Percentiles rank a stretch among this genome's conserved stretches.
Evolutionary conservation across 1,139 yeast species (phyloP).

Genomic region (Saccharomyces hybrid): DNA sequence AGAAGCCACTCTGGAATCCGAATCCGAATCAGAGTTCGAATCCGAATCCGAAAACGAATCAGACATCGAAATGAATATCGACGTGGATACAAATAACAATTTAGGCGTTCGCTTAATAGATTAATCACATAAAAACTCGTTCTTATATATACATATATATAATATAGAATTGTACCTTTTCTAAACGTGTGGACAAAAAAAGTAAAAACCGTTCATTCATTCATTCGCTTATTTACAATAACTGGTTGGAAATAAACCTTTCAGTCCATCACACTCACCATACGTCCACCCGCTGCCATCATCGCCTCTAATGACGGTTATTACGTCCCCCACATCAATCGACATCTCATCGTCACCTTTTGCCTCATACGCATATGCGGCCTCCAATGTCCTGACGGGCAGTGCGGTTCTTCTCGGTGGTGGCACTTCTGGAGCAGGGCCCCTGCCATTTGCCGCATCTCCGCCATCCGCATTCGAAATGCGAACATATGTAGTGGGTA

Average conservation of each 20-base stretch:
- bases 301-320: conserved; percentile 62
- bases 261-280: conserved; percentile 68
- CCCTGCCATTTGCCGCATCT: conserved; percentile 10
- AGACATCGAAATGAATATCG: not conserved
- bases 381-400: conserved; percentile 44
- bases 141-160: not conserved
- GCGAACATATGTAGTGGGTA: conserved; percentile 79
- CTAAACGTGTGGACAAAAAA: not conserved
- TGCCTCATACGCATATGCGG: conserved; percentile 71
- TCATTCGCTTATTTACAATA: conserved; percentile 35
- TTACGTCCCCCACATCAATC: conserved; percentile 64
- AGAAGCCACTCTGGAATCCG: conserved; percentile 75
- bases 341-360: conserved; percentile 78
- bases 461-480: conserved; percentile 21
- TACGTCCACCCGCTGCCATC: conserved; percentile 96
- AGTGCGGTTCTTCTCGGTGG: conserved; percentile 64
- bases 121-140: conserved; percentile 3
- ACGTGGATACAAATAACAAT: not conserved
- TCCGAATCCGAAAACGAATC: not conserved
- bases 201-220: not conserved
- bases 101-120: conserved; percentile 6
- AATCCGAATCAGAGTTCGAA: not conserved
- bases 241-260: conserved; percentile 77
- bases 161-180: not conserved
- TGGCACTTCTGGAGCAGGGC: conserved; percentile 60